phyloP scores from a whole-genome alignment of 495 filamentous ascomycete species.

The Achaetomiella virescens region DNA sequence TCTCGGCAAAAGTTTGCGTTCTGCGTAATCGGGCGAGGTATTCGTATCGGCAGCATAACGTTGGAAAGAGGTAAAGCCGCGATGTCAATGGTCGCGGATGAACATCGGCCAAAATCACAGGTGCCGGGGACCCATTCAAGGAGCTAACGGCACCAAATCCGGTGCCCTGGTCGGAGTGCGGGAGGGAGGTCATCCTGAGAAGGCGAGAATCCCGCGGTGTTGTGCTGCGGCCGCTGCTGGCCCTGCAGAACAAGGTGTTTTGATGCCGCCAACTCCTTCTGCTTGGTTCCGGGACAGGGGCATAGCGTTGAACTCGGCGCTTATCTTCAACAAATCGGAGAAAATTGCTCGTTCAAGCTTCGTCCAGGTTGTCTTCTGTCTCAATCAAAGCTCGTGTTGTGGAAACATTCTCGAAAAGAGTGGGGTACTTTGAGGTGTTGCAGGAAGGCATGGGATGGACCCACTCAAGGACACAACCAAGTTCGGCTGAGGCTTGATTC shows the following conservation, averaged over 20 bases:
- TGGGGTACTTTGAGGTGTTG: no score
- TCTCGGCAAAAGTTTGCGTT: neutral
- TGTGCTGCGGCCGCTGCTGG: neutral
- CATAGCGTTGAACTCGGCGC: neutral
- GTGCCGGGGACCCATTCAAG: neutral
- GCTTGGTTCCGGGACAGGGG: no score
- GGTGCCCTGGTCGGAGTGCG: constrained; percentile 7
- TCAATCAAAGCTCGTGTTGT: no score
- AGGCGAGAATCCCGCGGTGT: neutral
- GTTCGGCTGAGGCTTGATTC: no score
- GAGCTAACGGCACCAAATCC: constrained; percentile 17
- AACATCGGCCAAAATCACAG: constrained; percentile 6
- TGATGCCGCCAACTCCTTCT: neutral
- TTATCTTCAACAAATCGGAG: constrained; percentile 17
- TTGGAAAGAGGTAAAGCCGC: neutral
- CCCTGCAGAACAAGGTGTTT: neutral
- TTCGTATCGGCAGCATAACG: neutral
- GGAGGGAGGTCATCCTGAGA: constrained; percentile 1
- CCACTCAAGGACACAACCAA: no score
- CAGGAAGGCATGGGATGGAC: no score
- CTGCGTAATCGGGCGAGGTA: neutral
- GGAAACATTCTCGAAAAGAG: neutral
- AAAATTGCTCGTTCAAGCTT: constrained; percentile 11
- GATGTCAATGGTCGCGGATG: neutral
- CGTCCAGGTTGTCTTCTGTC: no score